Evolutionary conservation across 2,329 filamentous ascomycete genomes (phyloP).

Genomic region (Xylariales sp.): DNA sequence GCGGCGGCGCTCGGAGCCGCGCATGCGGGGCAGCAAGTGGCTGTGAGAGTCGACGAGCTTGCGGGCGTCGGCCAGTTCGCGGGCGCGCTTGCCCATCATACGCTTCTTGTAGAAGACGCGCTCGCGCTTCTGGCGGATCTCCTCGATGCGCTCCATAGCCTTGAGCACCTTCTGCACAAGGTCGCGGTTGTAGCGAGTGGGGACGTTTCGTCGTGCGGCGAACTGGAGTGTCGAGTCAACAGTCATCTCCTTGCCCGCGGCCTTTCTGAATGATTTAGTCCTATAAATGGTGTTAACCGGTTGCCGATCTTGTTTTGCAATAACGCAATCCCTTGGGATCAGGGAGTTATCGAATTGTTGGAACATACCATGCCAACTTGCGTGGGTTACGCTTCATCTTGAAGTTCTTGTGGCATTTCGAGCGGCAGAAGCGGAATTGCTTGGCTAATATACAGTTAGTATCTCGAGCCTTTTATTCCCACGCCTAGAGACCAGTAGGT

Average conservation of each 20-base stretch:
- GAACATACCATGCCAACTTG: constrained; percentile 96
- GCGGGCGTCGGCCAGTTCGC: constrained; percentile 72
- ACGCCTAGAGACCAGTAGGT: too few relatives aligned
- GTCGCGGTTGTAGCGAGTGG: constrained; percentile 92
- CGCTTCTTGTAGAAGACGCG: constrained; percentile 90
- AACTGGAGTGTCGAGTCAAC: constrained; percentile 94
- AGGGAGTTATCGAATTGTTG: too few relatives aligned
- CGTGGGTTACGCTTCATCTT: constrained; percentile 93
- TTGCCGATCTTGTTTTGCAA: too few relatives aligned
- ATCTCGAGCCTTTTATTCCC: too few relatives aligned
- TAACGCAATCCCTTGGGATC: too few relatives aligned
- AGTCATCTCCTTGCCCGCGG: constrained; percentile 81
- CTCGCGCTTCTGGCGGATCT: constrained; percentile 81
- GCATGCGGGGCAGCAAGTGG: constrained; percentile 78
- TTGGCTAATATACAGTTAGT: too few relatives aligned
- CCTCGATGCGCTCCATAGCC: constrained; percentile 85
- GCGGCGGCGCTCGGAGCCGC: constrained; percentile 57
- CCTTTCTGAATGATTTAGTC: constrained; percentile 88
- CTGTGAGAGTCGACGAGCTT: constrained; percentile 89
- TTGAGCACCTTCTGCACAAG: constrained; percentile 81
- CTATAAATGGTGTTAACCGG: too few relatives aligned
- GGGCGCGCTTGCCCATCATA: constrained; percentile 85
- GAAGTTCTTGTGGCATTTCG: constrained; percentile 28
- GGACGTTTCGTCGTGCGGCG: constrained; percentile 80
- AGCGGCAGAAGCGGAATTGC: constrained; percentile 54